These are phyloP conservation scores for Phymatotrichopsis omnivora DNA, from an alignment of 2,329 filamentous ascomycete genomes.

Conservation along the genomic window DNA sequence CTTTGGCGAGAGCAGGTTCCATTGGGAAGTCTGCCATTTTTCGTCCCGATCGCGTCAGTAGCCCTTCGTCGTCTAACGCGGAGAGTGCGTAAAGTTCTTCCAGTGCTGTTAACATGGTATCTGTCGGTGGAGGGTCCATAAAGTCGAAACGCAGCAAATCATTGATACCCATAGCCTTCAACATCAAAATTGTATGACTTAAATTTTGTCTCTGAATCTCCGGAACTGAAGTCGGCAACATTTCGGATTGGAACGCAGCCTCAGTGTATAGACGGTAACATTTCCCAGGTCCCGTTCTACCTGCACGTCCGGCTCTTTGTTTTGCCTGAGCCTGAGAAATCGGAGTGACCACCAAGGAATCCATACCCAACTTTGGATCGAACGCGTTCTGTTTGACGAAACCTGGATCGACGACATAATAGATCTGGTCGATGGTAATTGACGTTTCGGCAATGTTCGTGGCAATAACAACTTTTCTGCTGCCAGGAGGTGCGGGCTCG, in stretches of 20 bases:
- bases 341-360: slow-evolving; percentile 86
- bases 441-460: slow-evolving; percentile 98
- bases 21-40: slow-evolving; percentile 99
- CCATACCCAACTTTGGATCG: slow-evolving; percentile 95
- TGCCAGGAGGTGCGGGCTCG: slow-evolving; percentile 76
- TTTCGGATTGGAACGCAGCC: slow-evolving; percentile 88
- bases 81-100: slow-evolving; percentile 91
- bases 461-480: slow-evolving; percentile 88
- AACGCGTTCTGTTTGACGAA: slow-evolving; percentile 98
- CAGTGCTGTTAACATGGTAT: slow-evolving; percentile 91
- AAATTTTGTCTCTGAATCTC: slow-evolving; percentile 95
- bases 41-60: slow-evolving; percentile 79
- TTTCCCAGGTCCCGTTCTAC: slow-evolving; percentile 89
- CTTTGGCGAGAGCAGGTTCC: slow-evolving; percentile 86
- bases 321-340: slow-evolving; percentile 96
- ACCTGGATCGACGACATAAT: slow-evolving; percentile 92
- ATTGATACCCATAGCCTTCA: slow-evolving; percentile 99
- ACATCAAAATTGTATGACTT: slow-evolving; percentile 85
- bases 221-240: slow-evolving; percentile 90
- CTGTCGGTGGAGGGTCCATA: slow-evolving; percentile 95
- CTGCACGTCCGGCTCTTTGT: slow-evolving; percentile 83
- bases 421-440: slow-evolving; percentile 95
- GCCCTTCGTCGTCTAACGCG: slow-evolving; percentile 87
- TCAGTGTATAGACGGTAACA: slow-evolving; percentile 95
- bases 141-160: slow-evolving; percentile 96